Percentiles rank a stretch among this genome's conserved stretches.
phyloP scores from a whole-genome alignment of 1,284 basidiomycete species.

The Heterobasidion occidentale region DNA sequence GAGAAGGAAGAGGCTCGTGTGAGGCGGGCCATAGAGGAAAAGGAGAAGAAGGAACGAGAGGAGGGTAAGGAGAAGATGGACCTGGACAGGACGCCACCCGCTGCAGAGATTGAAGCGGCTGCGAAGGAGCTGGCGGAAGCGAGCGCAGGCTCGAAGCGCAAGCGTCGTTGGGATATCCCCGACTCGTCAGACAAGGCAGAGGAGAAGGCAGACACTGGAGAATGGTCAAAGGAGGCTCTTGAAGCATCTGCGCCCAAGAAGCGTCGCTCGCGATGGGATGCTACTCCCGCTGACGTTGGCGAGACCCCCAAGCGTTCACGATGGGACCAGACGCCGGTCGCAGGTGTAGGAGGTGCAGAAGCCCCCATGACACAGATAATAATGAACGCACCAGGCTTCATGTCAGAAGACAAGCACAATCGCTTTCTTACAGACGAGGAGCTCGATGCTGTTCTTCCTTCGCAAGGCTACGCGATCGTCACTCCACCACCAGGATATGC shows the following conservation, averaged over 20 bases:
- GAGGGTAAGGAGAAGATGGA: slow-evolving; percentile 80
- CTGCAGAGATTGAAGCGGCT: slow-evolving; percentile 65
- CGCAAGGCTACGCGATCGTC: slow-evolving; percentile 85
- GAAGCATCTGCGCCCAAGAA: slow-evolving; percentile 79
- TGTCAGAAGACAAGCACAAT: slow-evolving; percentile 91
- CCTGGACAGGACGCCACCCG: slow-evolving; percentile 81
- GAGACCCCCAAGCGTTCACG: slow-evolving; percentile 81
- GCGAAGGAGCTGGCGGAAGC: slow-evolving; percentile 53
- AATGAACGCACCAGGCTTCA: slow-evolving; percentile 78
- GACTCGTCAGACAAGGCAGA: slow-evolving; percentile 54
- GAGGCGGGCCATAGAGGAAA: slow-evolving; percentile 80
- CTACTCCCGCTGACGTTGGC: slow-evolving; percentile 66
- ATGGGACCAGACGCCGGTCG: slow-evolving; percentile 87
- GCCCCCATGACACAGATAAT: slow-evolving; percentile 68
- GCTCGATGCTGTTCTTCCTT: slow-evolving; percentile 85
- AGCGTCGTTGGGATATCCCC: slow-evolving; percentile 82
- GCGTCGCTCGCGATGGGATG: slow-evolving; percentile 91
- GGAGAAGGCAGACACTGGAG: slow-evolving; percentile 47
- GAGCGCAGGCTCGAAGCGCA: slow-evolving; percentile 55
- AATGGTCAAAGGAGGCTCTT: slow-evolving; percentile 69
- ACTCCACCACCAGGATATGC: slow-evolving; percentile 93
- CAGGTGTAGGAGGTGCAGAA: slow-evolving; percentile 32
- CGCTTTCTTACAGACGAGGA: slow-evolving; percentile 94
- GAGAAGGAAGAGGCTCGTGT: slow-evolving; percentile 94
- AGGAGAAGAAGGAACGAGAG: slow-evolving; percentile 72